Conservation (phyloP, 2,329 filamentous ascomycete genomes). For the Allantophomopsis cytisporea region DNA sequence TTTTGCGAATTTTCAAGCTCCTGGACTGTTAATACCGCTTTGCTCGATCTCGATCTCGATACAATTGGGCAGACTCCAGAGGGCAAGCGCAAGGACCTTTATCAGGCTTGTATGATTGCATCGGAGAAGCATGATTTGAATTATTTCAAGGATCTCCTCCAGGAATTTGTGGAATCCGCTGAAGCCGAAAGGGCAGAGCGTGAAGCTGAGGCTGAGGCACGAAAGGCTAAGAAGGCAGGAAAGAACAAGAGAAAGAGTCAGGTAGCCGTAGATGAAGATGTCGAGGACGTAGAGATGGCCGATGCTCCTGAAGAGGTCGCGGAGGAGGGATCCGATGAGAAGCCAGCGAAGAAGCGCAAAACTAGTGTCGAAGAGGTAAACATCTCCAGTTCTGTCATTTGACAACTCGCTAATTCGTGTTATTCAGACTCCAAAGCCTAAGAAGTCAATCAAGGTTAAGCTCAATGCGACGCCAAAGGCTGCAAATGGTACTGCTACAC, state of each 20-base stretch:
- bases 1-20: constrained; percentile 41
- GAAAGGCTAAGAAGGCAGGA: constrained; percentile 32
- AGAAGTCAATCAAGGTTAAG: constrained; percentile 59
- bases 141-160: constrained; percentile 73
- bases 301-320: constrained; percentile 37
- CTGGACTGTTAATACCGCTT: constrained; percentile 78
- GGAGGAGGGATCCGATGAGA: constrained; percentile 36
- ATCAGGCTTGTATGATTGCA: constrained; percentile 69
- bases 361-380: constrained; percentile 57
- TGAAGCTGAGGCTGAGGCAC: constrained; percentile 27
- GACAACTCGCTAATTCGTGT: neutral
- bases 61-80: constrained; percentile 55
- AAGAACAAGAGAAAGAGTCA: constrained; percentile 32
- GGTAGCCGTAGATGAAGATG: constrained; percentile 31
- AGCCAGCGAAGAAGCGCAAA: constrained; percentile 68
- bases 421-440: constrained; percentile 43
- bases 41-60: constrained; percentile 64
- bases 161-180: constrained; percentile 53
- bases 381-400: constrained; percentile 13
- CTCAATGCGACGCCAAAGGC: constrained; percentile 55
- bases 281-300: constrained; percentile 47
- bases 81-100: constrained; percentile 70
- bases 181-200: constrained; percentile 28
- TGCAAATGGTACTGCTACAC: constrained; percentile 29
- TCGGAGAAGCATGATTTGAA: constrained; percentile 63